These are phyloP conservation scores for Trichoderma pleuroti DNA, from an alignment of 2,329 filamentous ascomycete species.

Conservation along the genomic window DNA sequence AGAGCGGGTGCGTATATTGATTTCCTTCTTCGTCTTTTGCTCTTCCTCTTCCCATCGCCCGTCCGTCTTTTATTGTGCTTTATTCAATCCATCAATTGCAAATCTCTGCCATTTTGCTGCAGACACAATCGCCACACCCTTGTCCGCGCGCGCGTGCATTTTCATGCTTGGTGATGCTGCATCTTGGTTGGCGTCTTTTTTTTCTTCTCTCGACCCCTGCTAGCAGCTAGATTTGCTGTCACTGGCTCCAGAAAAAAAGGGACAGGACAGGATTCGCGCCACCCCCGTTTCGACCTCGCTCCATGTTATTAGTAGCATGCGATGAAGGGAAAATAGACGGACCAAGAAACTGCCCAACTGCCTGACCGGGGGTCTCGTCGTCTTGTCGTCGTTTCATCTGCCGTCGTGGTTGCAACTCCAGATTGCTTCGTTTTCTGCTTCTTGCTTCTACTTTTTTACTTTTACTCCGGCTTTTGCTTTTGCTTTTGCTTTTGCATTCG, in stretches of 20 bases:
- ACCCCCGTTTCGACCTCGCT: conserved; percentile 14
- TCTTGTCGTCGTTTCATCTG: neutral
- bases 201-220: neutral
- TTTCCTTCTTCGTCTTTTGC: neutral
- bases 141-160: neutral
- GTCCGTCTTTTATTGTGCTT: neutral
- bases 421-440: neutral
- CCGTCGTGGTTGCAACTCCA: neutral
- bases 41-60: no score
- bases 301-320: neutral
- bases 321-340: neutral
- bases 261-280: neutral
- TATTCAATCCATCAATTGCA: neutral
- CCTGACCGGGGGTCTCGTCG: neutral
- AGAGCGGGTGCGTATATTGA: conserved; percentile 55
- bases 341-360: neutral
- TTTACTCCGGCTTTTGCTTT: no score
- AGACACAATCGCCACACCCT: neutral
- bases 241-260: conserved; percentile 15
- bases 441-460: neutral
- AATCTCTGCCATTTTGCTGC: neutral
- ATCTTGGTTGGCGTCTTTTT: neutral
- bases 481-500: neutral
- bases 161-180: neutral
- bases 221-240: neutral